phyloP scores from a whole-genome alignment of 139 green algal species.

The Chlorella sp. region DNA sequence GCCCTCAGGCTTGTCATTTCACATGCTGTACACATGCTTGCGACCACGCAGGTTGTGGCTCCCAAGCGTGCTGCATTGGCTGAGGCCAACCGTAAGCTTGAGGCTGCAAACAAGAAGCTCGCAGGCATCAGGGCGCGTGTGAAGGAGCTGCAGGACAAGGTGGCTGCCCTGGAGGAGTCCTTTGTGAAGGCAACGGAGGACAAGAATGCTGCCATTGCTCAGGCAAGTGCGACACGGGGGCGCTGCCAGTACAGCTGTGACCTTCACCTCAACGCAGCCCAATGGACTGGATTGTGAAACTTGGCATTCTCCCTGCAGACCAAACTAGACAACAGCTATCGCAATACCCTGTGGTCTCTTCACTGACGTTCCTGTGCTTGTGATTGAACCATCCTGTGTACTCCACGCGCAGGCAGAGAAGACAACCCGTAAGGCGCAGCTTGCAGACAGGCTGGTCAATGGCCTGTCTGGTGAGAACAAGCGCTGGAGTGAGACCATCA shows the following conservation, averaged over 20 bases:
- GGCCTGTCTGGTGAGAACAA: conserved; percentile 81
- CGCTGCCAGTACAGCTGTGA: neutral
- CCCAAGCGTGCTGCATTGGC: conserved; percentile 77
- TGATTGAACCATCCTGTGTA: neutral
- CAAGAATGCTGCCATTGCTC: conserved; percentile 79
- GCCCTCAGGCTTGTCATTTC: too few relatives aligned
- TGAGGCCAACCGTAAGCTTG: conserved; percentile 81
- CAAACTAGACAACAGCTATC: too few relatives aligned
- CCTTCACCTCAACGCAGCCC: neutral
- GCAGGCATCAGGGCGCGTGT: conserved; percentile 68
- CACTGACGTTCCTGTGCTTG: neutral
- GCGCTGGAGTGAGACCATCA: conserved; percentile 76
- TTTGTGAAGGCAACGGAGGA: conserved; percentile 85
- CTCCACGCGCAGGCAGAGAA: conserved; percentile 65
- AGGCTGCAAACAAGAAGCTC: conserved; percentile 82
- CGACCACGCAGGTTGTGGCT: conserved; percentile 41
- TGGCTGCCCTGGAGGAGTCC: conserved; percentile 68
- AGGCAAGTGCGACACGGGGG: conserved; percentile 11
- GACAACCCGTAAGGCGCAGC: conserved; percentile 70
- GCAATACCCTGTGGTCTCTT: neutral
- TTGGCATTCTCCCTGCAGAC: too few relatives aligned
- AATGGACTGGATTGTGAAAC: too few relatives aligned
- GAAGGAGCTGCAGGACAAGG: conserved; percentile 74
- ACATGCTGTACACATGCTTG: neutral
- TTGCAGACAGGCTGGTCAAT: conserved; percentile 85